Evolutionary conservation across 257 asterid species (phyloP).

Genomic region (Solanum habrochaites): DNA sequence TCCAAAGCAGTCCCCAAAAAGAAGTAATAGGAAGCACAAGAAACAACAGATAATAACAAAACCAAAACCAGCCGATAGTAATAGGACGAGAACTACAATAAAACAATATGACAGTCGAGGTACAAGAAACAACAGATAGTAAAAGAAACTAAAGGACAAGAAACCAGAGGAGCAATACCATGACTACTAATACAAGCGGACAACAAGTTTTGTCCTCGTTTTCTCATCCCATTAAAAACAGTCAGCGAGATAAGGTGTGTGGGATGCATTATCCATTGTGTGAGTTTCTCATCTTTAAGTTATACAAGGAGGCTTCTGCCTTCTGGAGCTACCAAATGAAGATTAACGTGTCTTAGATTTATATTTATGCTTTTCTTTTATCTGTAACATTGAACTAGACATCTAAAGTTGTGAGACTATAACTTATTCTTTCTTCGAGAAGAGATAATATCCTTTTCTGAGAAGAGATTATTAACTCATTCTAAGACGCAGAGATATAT

Average conservation of each 20-base stretch:
- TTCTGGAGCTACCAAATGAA: not conserved
- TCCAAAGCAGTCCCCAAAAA: not conserved
- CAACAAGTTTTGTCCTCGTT: not conserved
- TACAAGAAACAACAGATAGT: not conserved
- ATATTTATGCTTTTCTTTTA: not conserved
- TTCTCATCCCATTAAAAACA: not conserved
- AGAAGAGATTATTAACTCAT: not conserved
- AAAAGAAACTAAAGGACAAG: not conserved
- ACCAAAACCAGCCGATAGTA: not conserved
- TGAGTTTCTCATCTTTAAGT: not conserved
- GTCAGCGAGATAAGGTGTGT: not conserved
- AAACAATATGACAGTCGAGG: not conserved
- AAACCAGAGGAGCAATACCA: not conserved
- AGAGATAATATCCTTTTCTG: too few species aligned
- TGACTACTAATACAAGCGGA: not conserved
- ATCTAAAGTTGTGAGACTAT: not conserved
- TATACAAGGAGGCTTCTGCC: not conserved
- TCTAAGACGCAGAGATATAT: not conserved
- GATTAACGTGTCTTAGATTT: not conserved
- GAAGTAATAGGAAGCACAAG: not conserved
- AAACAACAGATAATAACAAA: not conserved
- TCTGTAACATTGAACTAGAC: not conserved
- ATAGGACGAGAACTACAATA: not conserved
- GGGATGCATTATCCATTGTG: not conserved
- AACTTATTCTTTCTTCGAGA: not conserved